phyloP scores from a whole-genome alignment of 108 stramenopile species.

The Schizochytrium sp. region DNA sequence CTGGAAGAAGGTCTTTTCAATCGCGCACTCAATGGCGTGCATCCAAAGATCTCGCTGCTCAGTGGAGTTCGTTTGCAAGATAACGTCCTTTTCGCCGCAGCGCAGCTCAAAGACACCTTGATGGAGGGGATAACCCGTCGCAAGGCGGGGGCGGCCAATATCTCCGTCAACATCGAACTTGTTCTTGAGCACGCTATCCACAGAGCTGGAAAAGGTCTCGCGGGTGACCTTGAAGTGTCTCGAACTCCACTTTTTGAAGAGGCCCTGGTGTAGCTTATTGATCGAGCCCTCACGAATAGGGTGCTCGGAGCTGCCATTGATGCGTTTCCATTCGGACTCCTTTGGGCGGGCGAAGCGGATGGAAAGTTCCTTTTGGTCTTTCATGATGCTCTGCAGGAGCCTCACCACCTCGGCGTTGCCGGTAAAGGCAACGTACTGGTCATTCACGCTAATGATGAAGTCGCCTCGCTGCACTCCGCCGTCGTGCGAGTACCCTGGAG shows the following conservation, averaged over 20 bases:
- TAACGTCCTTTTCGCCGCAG: conserved; percentile 7
- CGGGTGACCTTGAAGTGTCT: neutral
- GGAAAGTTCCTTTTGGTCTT: neutral
- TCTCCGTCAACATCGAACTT: neutral
- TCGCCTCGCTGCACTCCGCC: neutral
- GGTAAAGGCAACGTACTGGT: neutral
- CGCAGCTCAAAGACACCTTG: conserved; percentile 8
- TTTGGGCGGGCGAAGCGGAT: neutral
- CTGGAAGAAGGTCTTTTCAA: neutral
- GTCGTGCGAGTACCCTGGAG: neutral
- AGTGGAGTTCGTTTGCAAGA: neutral
- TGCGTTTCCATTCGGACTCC: neutral
- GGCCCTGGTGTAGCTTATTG: neutral
- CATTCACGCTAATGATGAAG: neutral
- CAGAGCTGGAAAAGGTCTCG: neutral
- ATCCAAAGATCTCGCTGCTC: neutral
- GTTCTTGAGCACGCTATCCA: neutral
- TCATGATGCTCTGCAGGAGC: neutral
- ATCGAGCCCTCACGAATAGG: neutral
- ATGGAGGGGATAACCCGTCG: neutral
- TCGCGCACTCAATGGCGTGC: conserved; percentile 2
- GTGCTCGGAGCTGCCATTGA: neutral
- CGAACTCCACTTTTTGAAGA: neutral
- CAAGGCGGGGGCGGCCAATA: neutral
- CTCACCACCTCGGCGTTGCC: neutral